phyloP scores from a whole-genome alignment of 2,329 filamentous ascomycete genomes.

The Claviceps paspali region DNA sequence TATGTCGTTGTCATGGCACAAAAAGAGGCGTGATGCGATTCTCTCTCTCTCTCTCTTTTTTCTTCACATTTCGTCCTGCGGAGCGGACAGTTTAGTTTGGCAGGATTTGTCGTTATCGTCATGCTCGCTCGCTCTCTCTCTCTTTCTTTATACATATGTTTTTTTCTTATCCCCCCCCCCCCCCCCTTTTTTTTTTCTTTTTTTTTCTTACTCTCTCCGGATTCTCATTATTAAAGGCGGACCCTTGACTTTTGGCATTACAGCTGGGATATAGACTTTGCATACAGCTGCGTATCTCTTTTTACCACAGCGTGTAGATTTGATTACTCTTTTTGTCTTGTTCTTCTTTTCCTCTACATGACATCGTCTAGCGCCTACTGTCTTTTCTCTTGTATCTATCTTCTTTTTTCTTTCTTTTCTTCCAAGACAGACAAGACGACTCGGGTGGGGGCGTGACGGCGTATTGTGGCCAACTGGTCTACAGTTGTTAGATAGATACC shows the following conservation, averaged over 20 bases:
- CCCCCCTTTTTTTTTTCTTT: too few relatives aligned
- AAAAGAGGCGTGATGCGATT: conserved; percentile 8
- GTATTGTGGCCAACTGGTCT: too few relatives aligned
- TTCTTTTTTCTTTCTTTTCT: too few relatives aligned
- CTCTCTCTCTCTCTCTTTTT: neutral
- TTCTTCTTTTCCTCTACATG: neutral
- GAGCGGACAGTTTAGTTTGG: too few relatives aligned
- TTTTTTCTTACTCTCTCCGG: neutral
- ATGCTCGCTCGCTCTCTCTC: neutral
- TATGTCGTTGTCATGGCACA: conserved; percentile 16
- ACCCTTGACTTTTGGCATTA: neutral
- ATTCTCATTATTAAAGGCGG: neutral
- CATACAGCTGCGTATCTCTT: neutral
- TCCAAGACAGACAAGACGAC: too few relatives aligned
- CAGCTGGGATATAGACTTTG: neutral
- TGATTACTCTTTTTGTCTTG: neutral
- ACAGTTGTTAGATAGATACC: too few relatives aligned
- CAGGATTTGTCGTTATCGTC: too few relatives aligned
- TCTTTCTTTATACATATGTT: neutral
- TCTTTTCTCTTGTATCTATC: too few relatives aligned
- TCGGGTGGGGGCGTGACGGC: too few relatives aligned
- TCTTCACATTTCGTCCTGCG: neutral
- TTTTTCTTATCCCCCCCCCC: neutral
- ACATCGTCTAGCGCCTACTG: neutral
- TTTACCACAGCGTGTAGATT: neutral